Evolutionary conservation across 2,329 filamentous ascomycete species (phyloP).

Genomic region (Cladophialophora yegresii): DNA sequence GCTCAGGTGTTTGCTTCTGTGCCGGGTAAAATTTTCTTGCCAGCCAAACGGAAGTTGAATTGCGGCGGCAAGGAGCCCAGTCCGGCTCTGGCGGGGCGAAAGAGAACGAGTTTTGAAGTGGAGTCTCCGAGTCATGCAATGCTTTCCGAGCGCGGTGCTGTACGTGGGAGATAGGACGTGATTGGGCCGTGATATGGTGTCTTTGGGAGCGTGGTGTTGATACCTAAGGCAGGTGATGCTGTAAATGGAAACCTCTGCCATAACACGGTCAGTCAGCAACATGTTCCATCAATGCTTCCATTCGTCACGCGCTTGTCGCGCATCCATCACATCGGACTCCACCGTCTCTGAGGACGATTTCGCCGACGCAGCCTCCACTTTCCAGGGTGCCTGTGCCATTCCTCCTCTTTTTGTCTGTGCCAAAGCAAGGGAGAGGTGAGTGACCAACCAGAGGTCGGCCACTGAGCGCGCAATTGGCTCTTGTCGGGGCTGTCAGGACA

Average conservation of each 20-base stretch:
- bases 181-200: slow-evolving; percentile 18
- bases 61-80: slow-evolving; percentile 18
- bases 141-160: slow-evolving; percentile 13
- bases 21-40: slow-evolving; percentile 27
- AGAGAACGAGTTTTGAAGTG: slow-evolving; percentile 14
- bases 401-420: slow-evolving; percentile 9
- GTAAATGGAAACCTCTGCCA: slow-evolving; percentile 22
- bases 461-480: slow-evolving; percentile 10
- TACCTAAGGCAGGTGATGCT: slow-evolving; percentile 10
- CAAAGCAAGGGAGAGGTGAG: slow-evolving; percentile 11
- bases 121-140: slow-evolving; percentile 18
- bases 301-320: neutral
- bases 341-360: neutral
- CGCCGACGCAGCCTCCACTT: slow-evolving; percentile 4
- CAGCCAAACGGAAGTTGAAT: slow-evolving; percentile 17
- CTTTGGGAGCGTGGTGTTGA: slow-evolving; percentile 3
- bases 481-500: slow-evolving; percentile 18
- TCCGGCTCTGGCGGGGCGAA: slow-evolving; percentile 13
- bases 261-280: slow-evolving; percentile 25
- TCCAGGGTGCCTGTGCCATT: slow-evolving; percentile 1
- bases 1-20: slow-evolving; percentile 18
- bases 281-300: slow-evolving; percentile 5
- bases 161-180: slow-evolving; percentile 15
- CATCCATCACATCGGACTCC: neutral
- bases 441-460: slow-evolving; percentile 24